These are phyloP conservation scores for Chalciporus pseudorubinellus DNA, from an alignment of 768 basidiomycete genomes.

Conservation along the genomic window DNA sequence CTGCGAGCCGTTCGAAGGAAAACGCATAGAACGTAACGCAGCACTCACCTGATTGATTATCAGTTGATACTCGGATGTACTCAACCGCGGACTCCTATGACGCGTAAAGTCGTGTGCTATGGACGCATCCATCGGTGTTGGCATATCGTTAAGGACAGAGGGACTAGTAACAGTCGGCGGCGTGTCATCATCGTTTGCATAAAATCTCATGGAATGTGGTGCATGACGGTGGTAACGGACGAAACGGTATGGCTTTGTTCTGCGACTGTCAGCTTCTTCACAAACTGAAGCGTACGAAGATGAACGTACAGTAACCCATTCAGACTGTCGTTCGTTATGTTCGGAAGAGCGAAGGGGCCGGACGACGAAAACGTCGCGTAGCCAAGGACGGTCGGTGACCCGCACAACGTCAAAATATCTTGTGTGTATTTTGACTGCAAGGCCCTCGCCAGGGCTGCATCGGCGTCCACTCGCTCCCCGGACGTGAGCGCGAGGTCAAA, in stretches of 20 bases:
- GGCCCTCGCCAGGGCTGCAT: slow-evolving; percentile 4
- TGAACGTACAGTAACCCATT: slow-evolving; percentile 15
- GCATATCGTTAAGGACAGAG: slow-evolving; percentile 14
- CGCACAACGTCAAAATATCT: slow-evolving; percentile 14
- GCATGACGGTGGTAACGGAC: slow-evolving; percentile 56
- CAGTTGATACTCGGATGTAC: slow-evolving; percentile 21
- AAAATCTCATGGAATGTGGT: slow-evolving; percentile 60
- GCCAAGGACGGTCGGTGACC: slow-evolving; percentile 31
- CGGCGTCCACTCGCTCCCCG: slow-evolving; percentile 18
- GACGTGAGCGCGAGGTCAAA: neutral
- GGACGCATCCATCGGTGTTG: slow-evolving; percentile 27
- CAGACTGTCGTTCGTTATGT: slow-evolving; percentile 35
- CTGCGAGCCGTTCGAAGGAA: slow-evolving; percentile 25
- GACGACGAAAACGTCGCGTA: slow-evolving; percentile 20
- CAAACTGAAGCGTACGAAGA: slow-evolving; percentile 1
- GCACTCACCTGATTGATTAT: slow-evolving; percentile 45
- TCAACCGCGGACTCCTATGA: slow-evolving; percentile 5
- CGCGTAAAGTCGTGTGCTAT: slow-evolving; percentile 41
- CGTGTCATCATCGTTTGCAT: slow-evolving; percentile 44
- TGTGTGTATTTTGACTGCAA: slow-evolving; percentile 21
- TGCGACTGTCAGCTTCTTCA: slow-evolving; percentile 11
- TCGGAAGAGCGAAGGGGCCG: slow-evolving; percentile 22
- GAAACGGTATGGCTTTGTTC: slow-evolving; percentile 26
- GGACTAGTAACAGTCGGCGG: slow-evolving; percentile 17
- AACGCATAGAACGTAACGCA: neutral